These are phyloP conservation scores for Populus ilicifolia DNA, from an alignment of 345 rosid species.

Conservation along the genomic window DNA sequence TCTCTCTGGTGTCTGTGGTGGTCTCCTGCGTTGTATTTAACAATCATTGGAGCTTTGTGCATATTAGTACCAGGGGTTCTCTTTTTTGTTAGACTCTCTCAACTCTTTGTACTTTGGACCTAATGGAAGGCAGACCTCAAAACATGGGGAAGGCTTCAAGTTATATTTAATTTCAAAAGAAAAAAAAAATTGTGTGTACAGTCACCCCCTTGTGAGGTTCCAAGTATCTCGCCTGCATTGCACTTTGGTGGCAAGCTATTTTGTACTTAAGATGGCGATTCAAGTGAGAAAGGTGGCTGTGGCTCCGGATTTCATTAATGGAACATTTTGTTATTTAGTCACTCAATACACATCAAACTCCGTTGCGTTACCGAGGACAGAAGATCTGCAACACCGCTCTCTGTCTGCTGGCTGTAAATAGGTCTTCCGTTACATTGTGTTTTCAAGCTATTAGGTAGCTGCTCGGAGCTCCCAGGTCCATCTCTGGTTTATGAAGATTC, in stretches of 20 bases:
- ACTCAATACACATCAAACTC: neutral
- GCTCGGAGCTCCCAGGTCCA: slow-evolving; percentile 6
- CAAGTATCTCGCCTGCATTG: neutral
- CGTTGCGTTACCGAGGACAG: neutral
- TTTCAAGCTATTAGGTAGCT: slow-evolving; percentile 3
- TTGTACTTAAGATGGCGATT: no score
- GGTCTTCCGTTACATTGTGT: neutral
- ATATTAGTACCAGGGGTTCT: slow-evolving; percentile 28
- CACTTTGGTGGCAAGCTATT: neutral
- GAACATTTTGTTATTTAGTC: neutral
- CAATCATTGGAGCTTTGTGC: slow-evolving; percentile 32
- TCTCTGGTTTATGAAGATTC: slow-evolving; percentile 7
- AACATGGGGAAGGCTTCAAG: slow-evolving; percentile 37
- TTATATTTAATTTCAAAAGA: slow-evolving; percentile 3
- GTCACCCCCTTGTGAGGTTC: neutral
- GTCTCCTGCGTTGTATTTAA: slow-evolving; percentile 34
- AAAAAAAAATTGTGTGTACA: neutral
- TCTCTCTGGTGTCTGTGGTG: slow-evolving; percentile 38
- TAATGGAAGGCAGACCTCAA: slow-evolving; percentile 30
- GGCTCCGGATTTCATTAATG: no score
- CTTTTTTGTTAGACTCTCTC: neutral
- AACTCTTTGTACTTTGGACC: slow-evolving; percentile 10
- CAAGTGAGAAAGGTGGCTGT: no score
- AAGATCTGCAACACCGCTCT: neutral
- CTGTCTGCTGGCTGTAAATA: neutral